Conservation (phyloP, 2,329 filamentous ascomycete genomes). For the Pseudocercospora musae region DNA sequence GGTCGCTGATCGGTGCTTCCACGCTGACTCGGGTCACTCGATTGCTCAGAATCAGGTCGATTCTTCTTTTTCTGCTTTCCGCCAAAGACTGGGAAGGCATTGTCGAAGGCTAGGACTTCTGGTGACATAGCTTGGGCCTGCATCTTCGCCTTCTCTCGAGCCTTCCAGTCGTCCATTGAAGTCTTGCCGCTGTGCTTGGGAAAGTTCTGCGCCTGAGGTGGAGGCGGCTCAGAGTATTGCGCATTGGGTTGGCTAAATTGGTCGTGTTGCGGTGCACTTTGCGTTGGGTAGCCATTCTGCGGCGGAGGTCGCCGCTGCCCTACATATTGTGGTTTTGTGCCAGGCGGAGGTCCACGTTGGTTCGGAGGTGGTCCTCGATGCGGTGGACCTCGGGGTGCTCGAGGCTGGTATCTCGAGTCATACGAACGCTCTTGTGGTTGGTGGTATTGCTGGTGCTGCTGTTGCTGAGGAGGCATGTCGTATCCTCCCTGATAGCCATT, state of each 20-base stretch:
- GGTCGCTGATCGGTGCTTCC: conserved; percentile 25
- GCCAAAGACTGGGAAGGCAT: conserved; percentile 49
- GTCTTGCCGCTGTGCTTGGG: conserved; percentile 16
- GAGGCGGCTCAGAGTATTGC: neutral
- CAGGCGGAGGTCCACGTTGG: conserved; percentile 11
- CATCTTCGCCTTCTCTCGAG: conserved; percentile 31
- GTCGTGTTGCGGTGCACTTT: neutral
- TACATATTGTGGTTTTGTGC: conserved; percentile 5
- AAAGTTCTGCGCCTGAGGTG: neutral
- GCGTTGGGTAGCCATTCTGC: conserved; percentile 12
- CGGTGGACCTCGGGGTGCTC: conserved; percentile 20
- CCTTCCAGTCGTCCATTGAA: conserved; percentile 37
- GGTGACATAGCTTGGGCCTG: conserved; percentile 30
- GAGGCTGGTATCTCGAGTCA: conserved; percentile 29
- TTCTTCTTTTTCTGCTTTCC: conserved; percentile 28
- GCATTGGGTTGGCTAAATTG: conserved; percentile 3
- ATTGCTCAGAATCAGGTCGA: conserved; percentile 18
- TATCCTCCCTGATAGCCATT: conserved; percentile 14
- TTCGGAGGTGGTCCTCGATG: conserved; percentile 3
- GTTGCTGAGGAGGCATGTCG: conserved; percentile 12
- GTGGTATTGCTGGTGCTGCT: conserved; percentile 16
- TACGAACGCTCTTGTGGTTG: conserved; percentile 22
- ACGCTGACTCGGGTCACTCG: conserved; percentile 19
- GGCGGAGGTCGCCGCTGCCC: conserved; percentile 6
- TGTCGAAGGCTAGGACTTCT: conserved; percentile 39